A percentile compares a stretch with the other conserved stretches of the same genome.
These are phyloP conservation scores for Phyllosticta paracitricarpa DNA, from an alignment of 2,329 filamentous ascomycete species.

Conservation along the genomic window DNA sequence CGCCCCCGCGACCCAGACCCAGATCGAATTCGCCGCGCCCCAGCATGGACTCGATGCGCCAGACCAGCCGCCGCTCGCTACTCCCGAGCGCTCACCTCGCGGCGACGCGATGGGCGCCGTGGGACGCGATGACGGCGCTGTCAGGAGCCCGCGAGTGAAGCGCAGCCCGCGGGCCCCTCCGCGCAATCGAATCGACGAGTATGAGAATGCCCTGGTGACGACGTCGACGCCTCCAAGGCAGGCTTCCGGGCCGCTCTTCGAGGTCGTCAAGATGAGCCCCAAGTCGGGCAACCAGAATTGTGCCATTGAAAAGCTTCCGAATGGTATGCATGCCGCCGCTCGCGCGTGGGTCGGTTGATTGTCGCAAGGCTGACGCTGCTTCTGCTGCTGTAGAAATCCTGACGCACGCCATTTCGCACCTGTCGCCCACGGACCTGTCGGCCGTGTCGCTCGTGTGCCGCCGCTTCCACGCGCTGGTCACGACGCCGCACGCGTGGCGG, in stretches of 20 bases:
- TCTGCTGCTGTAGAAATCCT: constrained; percentile 60
- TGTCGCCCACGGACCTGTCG: constrained; percentile 75
- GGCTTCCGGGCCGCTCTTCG: constrained; percentile 39
- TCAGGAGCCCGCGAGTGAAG: constrained; percentile 23
- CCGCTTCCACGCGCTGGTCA: constrained; percentile 77
- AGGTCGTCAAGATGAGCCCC: constrained; percentile 39
- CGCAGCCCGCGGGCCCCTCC: constrained; percentile 17
- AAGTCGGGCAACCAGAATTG: constrained; percentile 35
- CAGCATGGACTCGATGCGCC: constrained; percentile 50
- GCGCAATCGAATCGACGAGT: constrained; percentile 43
- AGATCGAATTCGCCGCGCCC: constrained; percentile 29
- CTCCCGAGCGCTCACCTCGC: constrained; percentile 21
- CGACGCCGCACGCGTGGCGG: constrained; percentile 86
- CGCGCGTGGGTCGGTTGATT: background rate
- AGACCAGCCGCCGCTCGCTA: constrained; percentile 37
- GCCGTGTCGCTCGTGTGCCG: constrained; percentile 77
- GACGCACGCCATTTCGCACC: constrained; percentile 81
- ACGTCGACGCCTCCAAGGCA: constrained; percentile 29
- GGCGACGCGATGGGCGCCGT: constrained; percentile 10
- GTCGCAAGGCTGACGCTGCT: constrained; percentile 14
- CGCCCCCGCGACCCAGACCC: constrained; percentile 28
- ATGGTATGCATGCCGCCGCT: constrained; percentile 49
- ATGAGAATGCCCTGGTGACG: constrained; percentile 40
- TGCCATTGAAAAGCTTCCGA: constrained; percentile 58
- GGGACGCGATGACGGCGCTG: constrained; percentile 12